Base-by-base conservation (phyloP, 768 basidiomycete species). In the Rhizopogon roseolus region DNA sequence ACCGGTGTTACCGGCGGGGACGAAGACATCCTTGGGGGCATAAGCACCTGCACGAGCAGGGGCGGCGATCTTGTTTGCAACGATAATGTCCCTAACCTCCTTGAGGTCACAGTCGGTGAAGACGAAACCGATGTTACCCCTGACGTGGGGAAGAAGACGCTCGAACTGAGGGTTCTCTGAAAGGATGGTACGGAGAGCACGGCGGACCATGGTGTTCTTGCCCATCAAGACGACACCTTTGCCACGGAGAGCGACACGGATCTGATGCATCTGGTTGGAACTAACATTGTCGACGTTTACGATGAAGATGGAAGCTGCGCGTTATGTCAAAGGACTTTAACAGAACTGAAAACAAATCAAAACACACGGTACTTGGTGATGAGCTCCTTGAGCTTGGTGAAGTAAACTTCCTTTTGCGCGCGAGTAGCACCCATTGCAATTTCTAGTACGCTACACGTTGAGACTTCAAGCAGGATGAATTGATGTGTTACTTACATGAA, bases 131-230 rank as follows among this genome's bases (percentile, higher is more conserved):
- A 99, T 90, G 84, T 99, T 99, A 63, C 96, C 97, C 73, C 79
- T 91, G 76, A 99, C 80, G 80, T 90, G 84, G 60, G 94, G 96
- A 56, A 99, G 88, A 73, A 99, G 89, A 66, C 85, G 89, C 79
- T 99, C 97, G 78, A 88, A 95, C 69, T 94, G 88, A 51, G 96
- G 97, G 79, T 76, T 80, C 64, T 98, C 97, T 61, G 81, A 57
- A 67, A 98, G 85, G 75, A 98, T 85, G 66, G 86, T 80, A 60
- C 97, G 93, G 58, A 99, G 82, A 57, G 94, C 97, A 65, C 97
- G 93, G 78, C 97, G 92, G 66, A 99, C 95, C 96, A 98, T 98
- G 70, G 97, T 99, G 86, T 99, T 99, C 80, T 99, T 99, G 70
- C 97, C 97, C 97, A 99, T 99, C 65, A 99, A 76, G 61, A 99